Evolutionary conservation across 129 eudicot species (phyloP), one percentile per base, ranked within the genome.

Genomic region (Tagetes patula): DNA sequence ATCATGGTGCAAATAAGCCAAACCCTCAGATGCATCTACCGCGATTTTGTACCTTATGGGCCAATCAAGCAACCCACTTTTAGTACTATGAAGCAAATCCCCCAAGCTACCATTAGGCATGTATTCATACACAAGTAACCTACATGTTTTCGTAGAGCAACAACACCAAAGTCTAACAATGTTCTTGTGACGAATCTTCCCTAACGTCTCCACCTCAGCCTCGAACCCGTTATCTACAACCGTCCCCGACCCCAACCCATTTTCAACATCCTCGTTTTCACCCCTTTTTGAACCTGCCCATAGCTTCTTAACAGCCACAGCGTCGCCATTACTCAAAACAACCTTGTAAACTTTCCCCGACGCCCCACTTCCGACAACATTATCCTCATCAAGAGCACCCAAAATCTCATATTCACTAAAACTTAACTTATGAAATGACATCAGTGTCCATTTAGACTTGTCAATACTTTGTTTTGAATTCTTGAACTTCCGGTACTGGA

Each of bases 331-430:
- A 75, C 90, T 86, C 54, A 93, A 75, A 30, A 86, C 85, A 33
- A 91, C 98, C 76, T 85, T 87, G 84, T 93, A 93, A 27, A 93
- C 98, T 75, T 93, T 93, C n/a, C 98, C 98, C 0, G 98, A 93
- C 1, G 92, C 78, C 2, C 98, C 98, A 13, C 82, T 85, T 45
- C 98, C 98, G 3, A 92, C 85, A 67, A 92, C 85, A 72, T 92
- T 87, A 74, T 92, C 98, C 55, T 92, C 98, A 43, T 92, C 92
- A 0, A 92, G 81, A 72, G 95, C 87, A 33, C 85, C 96, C 77
- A 92, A 67, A 32, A 92, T 87, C 62, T 92, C 98, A 39, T 73
- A 80, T 68, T 92, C 98, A 9, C 89, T 82, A 56, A 92, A 92
- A 67, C 88, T 90, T 65, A 92, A 41, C 69, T 92, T 92, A 43